Evolutionary conservation across 345 rosid species (phyloP).

Genomic region (Clarkia xantiana): DNA sequence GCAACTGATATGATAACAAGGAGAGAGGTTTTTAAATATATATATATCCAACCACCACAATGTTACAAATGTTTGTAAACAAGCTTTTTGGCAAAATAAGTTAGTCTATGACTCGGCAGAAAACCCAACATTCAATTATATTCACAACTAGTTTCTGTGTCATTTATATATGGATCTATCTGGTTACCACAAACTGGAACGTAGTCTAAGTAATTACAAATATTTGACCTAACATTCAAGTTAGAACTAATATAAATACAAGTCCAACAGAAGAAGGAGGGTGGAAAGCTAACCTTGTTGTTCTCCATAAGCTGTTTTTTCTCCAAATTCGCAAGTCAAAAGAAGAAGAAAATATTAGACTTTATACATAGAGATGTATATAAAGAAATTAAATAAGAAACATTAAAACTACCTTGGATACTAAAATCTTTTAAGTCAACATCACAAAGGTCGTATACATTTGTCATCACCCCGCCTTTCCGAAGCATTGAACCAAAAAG

Average conservation of each 20-base stretch:
- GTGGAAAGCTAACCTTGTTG: constrained; percentile 54
- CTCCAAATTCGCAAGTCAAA: constrained; percentile 11
- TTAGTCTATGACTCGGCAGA: too few species aligned
- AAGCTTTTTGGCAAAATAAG: too few species aligned
- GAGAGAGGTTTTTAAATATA: background rate
- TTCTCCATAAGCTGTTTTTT: constrained; percentile 17
- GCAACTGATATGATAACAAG: constrained; percentile 3
- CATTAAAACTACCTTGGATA: constrained; percentile 50
- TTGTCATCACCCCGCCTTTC: constrained; percentile 75
- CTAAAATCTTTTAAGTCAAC: constrained; percentile 93
- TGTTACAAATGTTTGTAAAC: background rate
- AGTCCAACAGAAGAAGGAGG: background rate
- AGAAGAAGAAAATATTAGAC: constrained; percentile 15
- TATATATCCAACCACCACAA: too few species aligned
- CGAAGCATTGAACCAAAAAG: constrained; percentile 64
- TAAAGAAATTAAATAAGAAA: background rate
- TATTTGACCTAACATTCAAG: background rate
- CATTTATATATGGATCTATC: too few species aligned
- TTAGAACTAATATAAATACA: background rate
- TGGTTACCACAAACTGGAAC: background rate
- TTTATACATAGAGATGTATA: constrained; percentile 4
- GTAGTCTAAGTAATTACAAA: background rate
- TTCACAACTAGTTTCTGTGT: too few species aligned
- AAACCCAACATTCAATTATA: too few species aligned
- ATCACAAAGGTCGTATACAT: constrained; percentile 85